Base-by-base conservation (phyloP, 768 basidiomycete species). In the Hirschioporus abietinus region DNA sequence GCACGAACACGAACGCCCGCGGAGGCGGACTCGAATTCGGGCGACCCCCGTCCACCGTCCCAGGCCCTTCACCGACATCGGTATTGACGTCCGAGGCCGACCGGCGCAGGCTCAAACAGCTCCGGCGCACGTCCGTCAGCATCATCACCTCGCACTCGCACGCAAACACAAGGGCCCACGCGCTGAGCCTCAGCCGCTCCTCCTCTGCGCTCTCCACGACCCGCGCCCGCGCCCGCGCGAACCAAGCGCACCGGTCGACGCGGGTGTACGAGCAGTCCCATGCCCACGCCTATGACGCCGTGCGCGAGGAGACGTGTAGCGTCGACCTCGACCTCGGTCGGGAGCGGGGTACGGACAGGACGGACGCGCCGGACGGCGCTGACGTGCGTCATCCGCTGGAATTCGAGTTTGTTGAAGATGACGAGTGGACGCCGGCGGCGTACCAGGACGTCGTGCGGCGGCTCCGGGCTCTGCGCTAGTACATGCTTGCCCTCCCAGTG, bases 381-480 rank as follows among this genome's bases (percentile, higher is more conserved):
- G n/a, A n/a, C n/a, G n/a, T n/a, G n/a, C n/a, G n/a, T n/a, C n/a
- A n/a, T n/a, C n/a, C n/a, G n/a, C n/a, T n/a, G n/a, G n/a, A 6
- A 15, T 8, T 6, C 60, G 6, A 61, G 23, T 8, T 25, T 25
- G 24, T 25, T 4, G 30, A 34, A n/a, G n/a, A n/a, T 15, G 60
- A 34, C 9, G 60, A 61, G 18, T 61, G 60, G 60, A 61, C 24
- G 2, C 30, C 60, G 23, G 60, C 24, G 60, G 30, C 24, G 15
- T 61, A 61, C 23, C 60, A 61, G 60, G 60, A 61, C 15, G 60
- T 61, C 15, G 60, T 61, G 60, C 3, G 9, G 60, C 24, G 60
- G 60, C 30, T 61, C 15, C 60, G 60, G 23, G 24, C 60, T 17
- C 20, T 61, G 60, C 10, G 23, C 15, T 52, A 52, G 20, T 36